phyloP scores from a whole-genome alignment of 2,329 filamentous ascomycete genomes.

The Scedosporium minutisporum region DNA sequence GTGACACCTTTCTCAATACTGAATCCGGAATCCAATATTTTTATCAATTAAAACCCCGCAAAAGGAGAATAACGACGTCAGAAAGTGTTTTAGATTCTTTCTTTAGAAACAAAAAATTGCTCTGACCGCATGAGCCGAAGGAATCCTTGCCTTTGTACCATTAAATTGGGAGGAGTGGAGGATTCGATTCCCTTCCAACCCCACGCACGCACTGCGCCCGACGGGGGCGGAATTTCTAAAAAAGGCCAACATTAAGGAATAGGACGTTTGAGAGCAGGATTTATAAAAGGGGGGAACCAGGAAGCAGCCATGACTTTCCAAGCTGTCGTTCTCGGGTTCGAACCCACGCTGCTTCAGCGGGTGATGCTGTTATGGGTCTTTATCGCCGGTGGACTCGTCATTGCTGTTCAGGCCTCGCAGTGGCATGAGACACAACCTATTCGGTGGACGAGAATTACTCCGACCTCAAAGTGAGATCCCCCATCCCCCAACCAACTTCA shows the following conservation, averaged over 20 bases:
- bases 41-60: not conserved
- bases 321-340: not conserved
- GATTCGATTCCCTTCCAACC: too few species aligned
- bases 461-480: constrained; percentile 11
- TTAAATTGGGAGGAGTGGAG: too few species aligned
- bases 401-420: constrained; percentile 14
- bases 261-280: too few species aligned
- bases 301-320: not conserved
- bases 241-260: not conserved
- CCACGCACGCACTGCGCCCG: too few species aligned
- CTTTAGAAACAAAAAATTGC: not conserved
- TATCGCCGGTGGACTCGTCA: constrained; percentile 12
- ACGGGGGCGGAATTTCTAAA: not conserved
- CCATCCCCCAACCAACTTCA: not conserved
- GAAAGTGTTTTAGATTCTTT: not conserved
- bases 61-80: not conserved
- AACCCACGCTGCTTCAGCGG: constrained; percentile 9
- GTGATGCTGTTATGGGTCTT: constrained; percentile 13
- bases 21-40: not conserved
- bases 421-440: constrained; percentile 9
- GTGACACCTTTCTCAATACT: not conserved
- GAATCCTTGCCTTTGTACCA: too few species aligned
- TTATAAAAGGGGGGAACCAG: not conserved
- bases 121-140: too few species aligned
- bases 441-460: constrained; percentile 12